Evolutionary conservation across 306 rosid species (phyloP), one percentile per base, ranked within the genome.

Genomic region (Castanea crenata): DNA sequence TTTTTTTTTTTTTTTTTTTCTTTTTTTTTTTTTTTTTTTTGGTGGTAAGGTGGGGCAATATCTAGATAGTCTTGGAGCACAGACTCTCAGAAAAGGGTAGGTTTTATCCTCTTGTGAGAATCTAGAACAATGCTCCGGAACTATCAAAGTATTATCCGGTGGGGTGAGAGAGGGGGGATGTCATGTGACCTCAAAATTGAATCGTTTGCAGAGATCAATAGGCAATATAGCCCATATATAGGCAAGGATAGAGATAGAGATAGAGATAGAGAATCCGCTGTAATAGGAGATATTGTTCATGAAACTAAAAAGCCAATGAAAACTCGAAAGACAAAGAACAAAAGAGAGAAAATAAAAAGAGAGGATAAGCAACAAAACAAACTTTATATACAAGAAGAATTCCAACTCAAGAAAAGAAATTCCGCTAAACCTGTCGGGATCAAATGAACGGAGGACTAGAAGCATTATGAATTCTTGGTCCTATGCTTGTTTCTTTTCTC

Each of bases 401-500:
- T 68, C 52, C 52, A 35, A 68, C 27, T 8, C 16, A 68, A 14
- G 72, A n/a, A 68, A 38, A 68, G 29, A 35, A 68, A 68, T 68
- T 27, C 13, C 4, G 6, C 67, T 71, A 20, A 21, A 51, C 23
- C 31, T 10, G 34, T 62, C 20, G 31, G 29, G 11, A 32, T 31
- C 13, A 62, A 51, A 20, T 32, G 56, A n/a, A 64, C 4, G 6
- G 57, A 23, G n/a, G 16, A 32, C 5, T 41, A 77, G 12, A 44
- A 23, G n/a, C 21, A 32, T 10, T 41, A 77, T 0, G 55, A 73
- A 29, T 74, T 1, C 35, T 70, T 61, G 57, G 69, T 8, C 49
- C 69, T 68, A 23, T 19, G 69, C 74, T 78, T 6, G 10, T 7
- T 77, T 73, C 76, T 73, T 61, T 34, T 84, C 59, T n/a, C 18